Conservation (phyloP, 2,329 filamentous ascomycete species). For the Fusarium sp. region DNA sequence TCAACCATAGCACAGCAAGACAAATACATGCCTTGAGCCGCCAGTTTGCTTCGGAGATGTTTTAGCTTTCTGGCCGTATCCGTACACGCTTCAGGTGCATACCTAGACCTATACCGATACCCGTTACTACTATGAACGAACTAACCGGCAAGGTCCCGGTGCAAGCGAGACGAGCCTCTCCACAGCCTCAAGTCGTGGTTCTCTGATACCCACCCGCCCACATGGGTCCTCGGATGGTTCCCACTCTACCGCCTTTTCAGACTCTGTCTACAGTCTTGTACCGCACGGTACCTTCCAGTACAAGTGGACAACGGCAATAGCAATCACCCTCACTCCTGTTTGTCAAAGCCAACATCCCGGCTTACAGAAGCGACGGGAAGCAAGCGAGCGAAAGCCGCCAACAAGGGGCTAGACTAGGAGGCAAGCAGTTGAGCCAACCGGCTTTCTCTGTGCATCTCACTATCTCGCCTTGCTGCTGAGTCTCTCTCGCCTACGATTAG, state of each 20-base stretch:
- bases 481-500: conserved; percentile 46
- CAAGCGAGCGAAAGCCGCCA: conserved; percentile 46
- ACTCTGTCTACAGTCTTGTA: conserved; percentile 8
- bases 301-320: conserved; percentile 26
- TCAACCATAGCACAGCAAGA: conserved; percentile 29
- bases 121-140: conserved; percentile 1
- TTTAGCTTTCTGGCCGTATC: conserved; percentile 31
- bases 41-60: conserved; percentile 29
- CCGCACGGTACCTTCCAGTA: conserved; percentile 22
- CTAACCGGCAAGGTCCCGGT: conserved; percentile 29
- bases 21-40: conserved; percentile 23
- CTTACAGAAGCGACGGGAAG: conserved; percentile 46
- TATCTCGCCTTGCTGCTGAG: conserved; percentile 43
- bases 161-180: conserved; percentile 37
- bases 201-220: conserved; percentile 17
- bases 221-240: conserved; percentile 28
- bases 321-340: conserved; percentile 23
- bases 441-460: conserved; percentile 42
- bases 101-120: conserved; percentile 1
- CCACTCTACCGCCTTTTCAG: conserved; percentile 26
- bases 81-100: conserved; percentile 15
- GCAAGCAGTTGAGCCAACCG: conserved; percentile 36
- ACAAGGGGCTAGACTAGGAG: conserved; percentile 30
- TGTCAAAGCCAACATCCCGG: conserved; percentile 38
- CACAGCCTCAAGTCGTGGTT: conserved; percentile 31